Evolutionary conservation across 371 early-diverging fungal species (phyloP).

Genomic region (Mortierella sp.): DNA sequence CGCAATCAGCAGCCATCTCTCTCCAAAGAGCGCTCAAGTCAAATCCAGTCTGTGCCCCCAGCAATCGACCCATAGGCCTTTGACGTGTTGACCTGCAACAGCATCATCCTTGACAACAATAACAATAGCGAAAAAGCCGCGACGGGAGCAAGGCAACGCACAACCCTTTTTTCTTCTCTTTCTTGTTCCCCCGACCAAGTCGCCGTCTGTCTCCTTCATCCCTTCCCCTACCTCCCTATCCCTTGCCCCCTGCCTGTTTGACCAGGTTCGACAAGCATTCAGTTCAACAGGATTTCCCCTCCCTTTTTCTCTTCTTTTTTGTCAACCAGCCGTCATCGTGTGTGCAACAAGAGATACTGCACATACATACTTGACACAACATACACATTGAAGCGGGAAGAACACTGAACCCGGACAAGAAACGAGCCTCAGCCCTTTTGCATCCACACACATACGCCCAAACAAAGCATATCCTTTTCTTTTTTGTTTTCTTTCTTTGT

Average conservation of each 20-base stretch:
- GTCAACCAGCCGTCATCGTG: neutral
- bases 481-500: neutral
- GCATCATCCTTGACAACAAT: too few relatives aligned
- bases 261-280: neutral
- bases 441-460: neutral
- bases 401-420: neutral
- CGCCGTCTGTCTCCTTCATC: neutral
- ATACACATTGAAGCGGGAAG: neutral
- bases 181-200: neutral
- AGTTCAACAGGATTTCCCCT: neutral
- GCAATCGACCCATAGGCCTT: neutral
- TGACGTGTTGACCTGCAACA: neutral
- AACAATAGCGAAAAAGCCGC: neutral
- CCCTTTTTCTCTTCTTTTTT: neutral
- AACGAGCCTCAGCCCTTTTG: constrained; percentile 7
- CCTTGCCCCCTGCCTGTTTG: neutral
- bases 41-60: neutral
- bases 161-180: neutral
- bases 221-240: neutral
- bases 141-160: neutral
- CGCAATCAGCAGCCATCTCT: neutral
- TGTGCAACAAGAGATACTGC: neutral
- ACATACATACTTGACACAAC: neutral
- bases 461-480: neutral
- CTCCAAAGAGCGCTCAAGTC: neutral